phyloP scores from a whole-genome alignment of 352 stramenopile genomes.

The Phytopythium litorale region DNA sequence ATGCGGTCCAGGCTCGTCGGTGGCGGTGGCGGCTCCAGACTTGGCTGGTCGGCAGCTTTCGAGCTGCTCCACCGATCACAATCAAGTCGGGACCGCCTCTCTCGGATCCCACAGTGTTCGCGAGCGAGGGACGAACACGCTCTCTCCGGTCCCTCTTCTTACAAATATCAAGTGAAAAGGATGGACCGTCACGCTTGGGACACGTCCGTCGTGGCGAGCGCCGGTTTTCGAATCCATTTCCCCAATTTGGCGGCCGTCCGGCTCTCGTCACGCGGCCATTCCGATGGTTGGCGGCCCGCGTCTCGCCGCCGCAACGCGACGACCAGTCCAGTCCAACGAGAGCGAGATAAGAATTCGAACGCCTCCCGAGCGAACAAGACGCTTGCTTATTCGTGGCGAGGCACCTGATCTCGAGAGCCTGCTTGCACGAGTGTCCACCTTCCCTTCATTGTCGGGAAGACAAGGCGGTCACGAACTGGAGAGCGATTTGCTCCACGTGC shows the following conservation, averaged over 20 bases:
- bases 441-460: not conserved
- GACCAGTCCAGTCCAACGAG: not conserved
- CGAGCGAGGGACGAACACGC: not conserved
- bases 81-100: conserved; percentile 4
- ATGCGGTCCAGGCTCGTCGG: not conserved
- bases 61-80: conserved; percentile 2
- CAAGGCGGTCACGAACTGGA: not conserved
- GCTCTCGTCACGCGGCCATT: conserved; percentile 3
- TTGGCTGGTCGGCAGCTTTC: not conserved
- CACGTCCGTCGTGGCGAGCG: conserved; percentile 3
- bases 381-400: not conserved
- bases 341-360: not conserved
- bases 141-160: not conserved
- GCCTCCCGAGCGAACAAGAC: not conserved
- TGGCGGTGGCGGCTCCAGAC: not conserved
- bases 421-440: not conserved
- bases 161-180: conserved; percentile 3
- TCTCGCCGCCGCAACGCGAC: not conserved
- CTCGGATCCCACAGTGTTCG: not conserved
- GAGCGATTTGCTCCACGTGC: not conserved
- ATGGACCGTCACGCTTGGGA: conserved; percentile 6
- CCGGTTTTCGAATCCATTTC: conserved; percentile 5
- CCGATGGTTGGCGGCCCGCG: conserved; percentile 4
- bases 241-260: not conserved
- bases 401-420: not conserved